Conservation (phyloP, 164 flowering plant genomes). For the Tetrastigma voinierianum region DNA sequence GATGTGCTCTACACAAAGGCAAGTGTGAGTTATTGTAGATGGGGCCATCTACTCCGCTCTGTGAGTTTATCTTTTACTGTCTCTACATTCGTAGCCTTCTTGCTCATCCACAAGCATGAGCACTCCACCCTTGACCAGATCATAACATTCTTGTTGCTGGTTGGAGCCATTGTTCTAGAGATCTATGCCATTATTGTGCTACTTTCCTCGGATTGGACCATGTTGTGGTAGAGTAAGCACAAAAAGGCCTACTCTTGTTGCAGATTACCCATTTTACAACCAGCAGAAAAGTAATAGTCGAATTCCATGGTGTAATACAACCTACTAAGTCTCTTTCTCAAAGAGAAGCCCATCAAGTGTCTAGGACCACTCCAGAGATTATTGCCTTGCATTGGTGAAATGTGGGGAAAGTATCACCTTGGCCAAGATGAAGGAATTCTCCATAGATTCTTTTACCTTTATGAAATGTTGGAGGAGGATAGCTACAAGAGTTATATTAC, state of each 20-base stretch:
- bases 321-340: neutral
- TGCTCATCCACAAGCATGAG: neutral
- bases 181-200: neutral
- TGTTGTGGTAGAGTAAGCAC: neutral
- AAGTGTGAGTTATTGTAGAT: neutral
- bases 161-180: constrained; percentile 8
- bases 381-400: neutral
- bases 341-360: neutral
- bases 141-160: constrained; percentile 4
- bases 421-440: neutral
- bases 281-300: neutral
- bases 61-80: neutral
- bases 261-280: too few species aligned
- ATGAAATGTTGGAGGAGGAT: too few species aligned
- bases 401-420: neutral
- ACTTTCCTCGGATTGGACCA: constrained; percentile 7
- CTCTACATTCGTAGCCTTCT: neutral
- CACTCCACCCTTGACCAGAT: too few species aligned
- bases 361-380: neutral
- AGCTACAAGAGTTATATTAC: neutral
- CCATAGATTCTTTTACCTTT: too few species aligned
- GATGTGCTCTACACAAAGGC: too few species aligned
- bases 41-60: neutral
- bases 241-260: neutral
- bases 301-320: neutral